Base-by-base conservation (phyloP, 257 asterid species). In the Handroanthus guayacan region DNA sequence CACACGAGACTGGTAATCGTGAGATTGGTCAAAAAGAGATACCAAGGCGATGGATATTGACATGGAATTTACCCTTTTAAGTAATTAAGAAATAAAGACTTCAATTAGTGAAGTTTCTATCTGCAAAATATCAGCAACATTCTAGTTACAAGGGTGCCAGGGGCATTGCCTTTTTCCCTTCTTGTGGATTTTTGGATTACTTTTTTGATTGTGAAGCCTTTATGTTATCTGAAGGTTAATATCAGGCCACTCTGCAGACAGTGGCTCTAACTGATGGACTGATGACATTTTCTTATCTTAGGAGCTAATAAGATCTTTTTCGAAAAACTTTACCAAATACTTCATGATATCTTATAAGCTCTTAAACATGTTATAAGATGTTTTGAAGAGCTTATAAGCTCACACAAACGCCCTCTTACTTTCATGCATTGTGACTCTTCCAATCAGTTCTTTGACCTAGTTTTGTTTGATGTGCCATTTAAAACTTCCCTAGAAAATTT, bases 371-470 rank as follows among this genome's bases (percentile, higher is more conserved):
- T 25, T 25, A 0, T 25, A 25, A 25, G 31, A 25, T 25, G 31
- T 25, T 25, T 25, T 25, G 31, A 25, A 25, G 31, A 25, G 31
- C 31, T 25, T 25, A 25, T 25, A 25, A 25, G 31, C 31, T 25
- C 31, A 25, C 0, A 25, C 31, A 25, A 0, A 25, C 31, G 31
- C 31, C 31, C 31, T 25, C 31, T 16, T 55, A 38, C 2, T 39
- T 71, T 71, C 65, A n/a, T n/a, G 44, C 18, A 34, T 25, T 61
- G 5, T 62, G 65, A 12, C 54, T 54, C 39, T 54, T 71, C 67
- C 67, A 63, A 71, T 62, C 72, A 63, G 56, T 16, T 61, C 16
- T 9, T 62, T 45, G 52, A 14, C 55, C 14, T 14, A 52, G 16
- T 14, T 0, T 9, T 39, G 36, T 75, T 13, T 56, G 13, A 16